Base-by-base conservation (phyloP, 2,329 filamentous ascomycete genomes). In the Fusarium acutatum region DNA sequence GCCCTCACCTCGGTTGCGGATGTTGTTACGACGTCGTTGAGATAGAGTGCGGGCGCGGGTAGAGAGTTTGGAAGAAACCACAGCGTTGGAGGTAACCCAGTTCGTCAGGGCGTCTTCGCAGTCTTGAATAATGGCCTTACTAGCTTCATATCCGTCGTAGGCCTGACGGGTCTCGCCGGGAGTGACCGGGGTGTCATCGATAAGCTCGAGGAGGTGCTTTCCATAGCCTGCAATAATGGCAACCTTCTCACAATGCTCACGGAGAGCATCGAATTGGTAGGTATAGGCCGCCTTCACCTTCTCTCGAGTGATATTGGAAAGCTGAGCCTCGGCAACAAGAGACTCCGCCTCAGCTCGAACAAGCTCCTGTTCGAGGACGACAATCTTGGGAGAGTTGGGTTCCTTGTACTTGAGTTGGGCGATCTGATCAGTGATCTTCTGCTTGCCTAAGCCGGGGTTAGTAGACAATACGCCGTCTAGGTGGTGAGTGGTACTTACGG, bases 341-440 rank as follows among this genome's bases (percentile, higher is more conserved):
- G 96, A 98, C 84, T 99, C 96, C 79, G 96, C 96, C 85, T 99
- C 96, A 76, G 96, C 96, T 79, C 96, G 95, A 77, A 99, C 96
- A 67, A 99, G 93, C 84, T 99, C 96, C 84, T 99, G 96, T 86
- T 99, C 96, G 62, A 99, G 92, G 44, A 99, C 95, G 65, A 98
- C 95, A 78, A 99, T 98, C 86, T 95, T 96, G 73, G 96, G 95
- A 40, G 95, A 98, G 87, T 97, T 97, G 77, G 96, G 96, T 84
- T 99, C 96, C 88, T 99, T 99, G 91, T 98, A 99, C 85, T 99
- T 99, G 79, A 99, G 90, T 84, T 98, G 96, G 57, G 96, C 96
- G 79, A 99, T 99, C 82, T 98, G 94, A 82, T 99, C 96, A 79
- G 94, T 97, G 81, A 99, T 98, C 86, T 98, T 99, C 84, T 98